Conservation (phyloP, 306 rosid genomes). For the Prunus padus region DNA sequence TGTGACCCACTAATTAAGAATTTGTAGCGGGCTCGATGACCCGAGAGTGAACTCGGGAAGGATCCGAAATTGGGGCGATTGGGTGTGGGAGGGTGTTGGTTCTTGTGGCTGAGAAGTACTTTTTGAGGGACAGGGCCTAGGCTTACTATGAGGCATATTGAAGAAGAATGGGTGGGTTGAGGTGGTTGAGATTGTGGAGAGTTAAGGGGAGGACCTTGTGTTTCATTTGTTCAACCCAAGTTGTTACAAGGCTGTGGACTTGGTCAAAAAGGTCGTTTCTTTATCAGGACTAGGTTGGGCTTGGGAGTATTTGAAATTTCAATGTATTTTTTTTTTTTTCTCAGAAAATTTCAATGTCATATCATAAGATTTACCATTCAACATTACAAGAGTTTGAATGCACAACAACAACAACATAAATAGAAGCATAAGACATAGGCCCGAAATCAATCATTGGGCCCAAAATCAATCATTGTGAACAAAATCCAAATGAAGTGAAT, state of each 20-base stretch:
- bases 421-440: too few species aligned
- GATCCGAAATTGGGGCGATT: slow-evolving; percentile 54
- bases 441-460: too few species aligned
- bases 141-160: slow-evolving; percentile 41
- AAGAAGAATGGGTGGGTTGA: slow-evolving; percentile 53
- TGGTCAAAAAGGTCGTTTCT: slow-evolving; percentile 37
- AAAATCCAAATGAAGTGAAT: too few species aligned
- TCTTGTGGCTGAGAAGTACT: slow-evolving; percentile 65
- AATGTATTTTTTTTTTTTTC: too few species aligned
- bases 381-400: too few species aligned
- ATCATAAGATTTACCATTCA: too few species aligned
- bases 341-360: too few species aligned
- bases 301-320: too few species aligned
- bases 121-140: slow-evolving; percentile 47
- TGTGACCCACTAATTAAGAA: too few species aligned
- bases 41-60: slow-evolving; percentile 33
- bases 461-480: too few species aligned
- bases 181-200: slow-evolving; percentile 41
- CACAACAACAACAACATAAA: too few species aligned
- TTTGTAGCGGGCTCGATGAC: not conserved
- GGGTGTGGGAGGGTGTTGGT: slow-evolving; percentile 52
- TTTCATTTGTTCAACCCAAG: slow-evolving; percentile 53
- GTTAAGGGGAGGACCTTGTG: slow-evolving; percentile 49
- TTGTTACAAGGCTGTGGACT: slow-evolving; percentile 27
- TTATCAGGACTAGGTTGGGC: slow-evolving; percentile 17